phyloP scores from a whole-genome alignment of 768 basidiomycete species.

The Trametes elegans region DNA sequence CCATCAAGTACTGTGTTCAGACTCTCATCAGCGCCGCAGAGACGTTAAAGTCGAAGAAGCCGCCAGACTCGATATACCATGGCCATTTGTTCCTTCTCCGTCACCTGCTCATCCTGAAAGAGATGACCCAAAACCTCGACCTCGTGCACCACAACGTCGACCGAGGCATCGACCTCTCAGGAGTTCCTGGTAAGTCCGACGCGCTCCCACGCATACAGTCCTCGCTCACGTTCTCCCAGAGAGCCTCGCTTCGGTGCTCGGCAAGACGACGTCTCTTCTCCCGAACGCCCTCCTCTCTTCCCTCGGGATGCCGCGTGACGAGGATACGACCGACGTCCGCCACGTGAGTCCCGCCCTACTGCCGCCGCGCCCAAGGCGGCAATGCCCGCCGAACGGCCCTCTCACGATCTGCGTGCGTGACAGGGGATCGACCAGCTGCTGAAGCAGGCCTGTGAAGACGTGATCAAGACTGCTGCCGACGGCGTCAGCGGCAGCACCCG shows the following conservation, averaged over 20 bases:
- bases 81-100: constrained; percentile 86
- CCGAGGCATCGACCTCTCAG: constrained; percentile 42
- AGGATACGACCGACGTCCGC: constrained; percentile 69
- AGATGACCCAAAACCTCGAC: constrained; percentile 78
- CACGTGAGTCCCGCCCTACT: constrained; percentile 44
- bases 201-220: constrained; percentile 4
- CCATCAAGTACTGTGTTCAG: constrained; percentile 75
- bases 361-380: constrained; percentile 2
- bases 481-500: constrained; percentile 58
- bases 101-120: constrained; percentile 89
- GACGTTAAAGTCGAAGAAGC: constrained; percentile 52
- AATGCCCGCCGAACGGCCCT: neutral
- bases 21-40: constrained; percentile 76
- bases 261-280: constrained; percentile 55
- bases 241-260: constrained; percentile 58
- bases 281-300: constrained; percentile 71
- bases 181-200: constrained; percentile 53
- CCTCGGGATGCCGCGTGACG: constrained; percentile 61
- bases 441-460: constrained; percentile 79
- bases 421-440: constrained; percentile 88
- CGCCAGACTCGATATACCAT: constrained; percentile 52
- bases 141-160: constrained; percentile 48
- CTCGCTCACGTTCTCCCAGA: constrained; percentile 35
- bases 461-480: constrained; percentile 64
- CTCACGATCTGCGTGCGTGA: neutral